Conservation (phyloP, 257 asterid species). For the Scutellaria barbata region DNA sequence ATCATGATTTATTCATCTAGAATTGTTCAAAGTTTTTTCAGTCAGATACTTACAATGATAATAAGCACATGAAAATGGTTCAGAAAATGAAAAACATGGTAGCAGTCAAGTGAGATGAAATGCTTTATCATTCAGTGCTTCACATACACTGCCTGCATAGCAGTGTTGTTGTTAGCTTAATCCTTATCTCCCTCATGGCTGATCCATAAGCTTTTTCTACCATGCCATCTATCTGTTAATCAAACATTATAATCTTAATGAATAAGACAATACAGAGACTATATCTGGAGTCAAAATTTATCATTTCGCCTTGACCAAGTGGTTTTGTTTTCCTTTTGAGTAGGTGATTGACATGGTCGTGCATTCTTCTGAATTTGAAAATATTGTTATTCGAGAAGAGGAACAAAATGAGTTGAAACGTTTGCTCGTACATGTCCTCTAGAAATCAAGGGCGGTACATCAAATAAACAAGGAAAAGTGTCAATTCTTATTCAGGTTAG, state of each 20-base stretch:
- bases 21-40: conserved; percentile 8
- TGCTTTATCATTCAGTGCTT: not conserved
- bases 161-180: conserved; percentile 1
- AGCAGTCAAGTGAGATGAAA: conserved; percentile 6
- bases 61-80: conserved; percentile 20
- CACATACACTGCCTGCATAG: not conserved
- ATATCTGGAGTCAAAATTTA: conserved; percentile 18
- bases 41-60: not conserved
- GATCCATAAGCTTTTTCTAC: not conserved
- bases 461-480: conserved; percentile 91
- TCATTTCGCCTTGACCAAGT: conserved; percentile 28
- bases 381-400: conserved; percentile 91
- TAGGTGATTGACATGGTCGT: conserved; percentile 97
- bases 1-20: conserved; percentile 13
- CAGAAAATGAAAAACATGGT: not conserved
- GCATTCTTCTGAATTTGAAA: conserved; percentile 95
- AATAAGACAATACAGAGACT: not conserved
- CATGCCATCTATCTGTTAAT: not conserved
- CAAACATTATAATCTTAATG: conserved; percentile 13
- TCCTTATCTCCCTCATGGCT: not conserved
- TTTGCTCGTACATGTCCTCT: conserved; percentile 80
- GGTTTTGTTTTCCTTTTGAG: conserved; percentile 32
- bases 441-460: conserved; percentile 95
- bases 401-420: conserved; percentile 91
- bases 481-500: conserved; percentile 92